Evolutionary conservation across 495 filamentous ascomycete genomes (phyloP), one percentile per base, ranked within the genome.

Genomic region (Oidiodendron maius): DNA sequence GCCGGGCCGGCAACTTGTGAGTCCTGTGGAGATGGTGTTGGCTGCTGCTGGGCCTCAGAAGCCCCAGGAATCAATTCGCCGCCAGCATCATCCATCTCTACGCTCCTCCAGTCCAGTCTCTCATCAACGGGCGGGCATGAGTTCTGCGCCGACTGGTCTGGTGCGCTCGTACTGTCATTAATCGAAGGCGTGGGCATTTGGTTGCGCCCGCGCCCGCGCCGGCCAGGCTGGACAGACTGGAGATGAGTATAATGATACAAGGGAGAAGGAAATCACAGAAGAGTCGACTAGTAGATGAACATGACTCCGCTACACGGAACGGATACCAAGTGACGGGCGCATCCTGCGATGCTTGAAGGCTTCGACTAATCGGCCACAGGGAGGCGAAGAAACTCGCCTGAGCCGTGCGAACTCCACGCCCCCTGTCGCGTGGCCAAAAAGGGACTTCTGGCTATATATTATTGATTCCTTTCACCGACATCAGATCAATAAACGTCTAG

Each of bases 171-270:
- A 21, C 55, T 43, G 59, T 66, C 65, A 50, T 61, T 69, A n/a
- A n/a, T n/a, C 8, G 72, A 74, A 15, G 74, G 72, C 30, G 72
- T 76, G 53, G 75, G 75, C 75, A 79, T 79, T 47, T 26, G 13
- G 3, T 52, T 48, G 48, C 44, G 48, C 51, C 58, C 54, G 54
- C 57, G 24, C n/a, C n/a, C n/a, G 57, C 55, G 51, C 58, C 43
- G 50, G 58, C 54, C 51, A 46, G 58, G 51, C 56, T 50, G 17
- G 35, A 30, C 35, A 51, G 32, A 22, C 23, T 30, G 36, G 48
- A 50, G 17, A 4, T 12, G n/a, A 48, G n/a, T 43, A 41, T 61
- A 58, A 48, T 57, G 55, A 61, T 61, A 61, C 58, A 61, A 39
- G 25, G 48, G 13, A 51, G 42, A 57, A 60, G 13, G 24, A 28